Percentiles rank a stretch among this genome's conserved stretches.
These are phyloP conservation scores for Rosa multiflora DNA, from an alignment of 306 rosid genomes.

Conservation along the genomic window DNA sequence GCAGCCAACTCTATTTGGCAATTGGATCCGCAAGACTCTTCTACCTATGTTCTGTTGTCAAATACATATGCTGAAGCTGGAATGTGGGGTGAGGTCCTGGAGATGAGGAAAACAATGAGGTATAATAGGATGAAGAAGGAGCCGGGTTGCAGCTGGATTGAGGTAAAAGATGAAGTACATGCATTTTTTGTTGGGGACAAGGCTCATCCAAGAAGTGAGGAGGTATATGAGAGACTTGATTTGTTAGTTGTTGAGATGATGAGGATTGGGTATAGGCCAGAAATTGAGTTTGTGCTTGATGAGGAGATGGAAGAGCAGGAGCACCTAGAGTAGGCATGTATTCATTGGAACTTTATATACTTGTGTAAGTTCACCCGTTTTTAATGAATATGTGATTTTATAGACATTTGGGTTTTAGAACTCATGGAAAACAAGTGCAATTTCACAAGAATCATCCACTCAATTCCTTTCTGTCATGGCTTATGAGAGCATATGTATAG, in stretches of 20 bases:
- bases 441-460: too few relatives aligned
- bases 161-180: conserved; percentile 72
- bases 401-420: too few relatives aligned
- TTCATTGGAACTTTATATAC: not conserved
- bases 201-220: conserved; percentile 78
- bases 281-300: conserved; percentile 36
- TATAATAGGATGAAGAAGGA: conserved; percentile 60
- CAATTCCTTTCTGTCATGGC: too few relatives aligned
- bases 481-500: too few relatives aligned
- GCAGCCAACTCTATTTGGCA: conserved; percentile 52
- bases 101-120: conserved; percentile 71
- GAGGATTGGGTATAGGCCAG: conserved; percentile 50
- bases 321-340: conserved; percentile 22
- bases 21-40: conserved; percentile 77
- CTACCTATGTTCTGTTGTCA: conserved; percentile 72
- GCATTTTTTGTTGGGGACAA: conserved; percentile 76
- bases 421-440: too few relatives aligned
- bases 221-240: conserved; percentile 57
- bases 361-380: not conserved
- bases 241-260: conserved; percentile 67
- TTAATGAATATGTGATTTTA: too few relatives aligned
- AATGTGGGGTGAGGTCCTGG: conserved; percentile 74
- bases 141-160: conserved; percentile 97
- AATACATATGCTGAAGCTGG: conserved; percentile 66
- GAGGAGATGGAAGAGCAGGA: conserved; percentile 37